Evolutionary conservation across 805 yeast species (phyloP), one percentile per base, ranked within the genome.

Genomic region (Candida sithepensis): DNA sequence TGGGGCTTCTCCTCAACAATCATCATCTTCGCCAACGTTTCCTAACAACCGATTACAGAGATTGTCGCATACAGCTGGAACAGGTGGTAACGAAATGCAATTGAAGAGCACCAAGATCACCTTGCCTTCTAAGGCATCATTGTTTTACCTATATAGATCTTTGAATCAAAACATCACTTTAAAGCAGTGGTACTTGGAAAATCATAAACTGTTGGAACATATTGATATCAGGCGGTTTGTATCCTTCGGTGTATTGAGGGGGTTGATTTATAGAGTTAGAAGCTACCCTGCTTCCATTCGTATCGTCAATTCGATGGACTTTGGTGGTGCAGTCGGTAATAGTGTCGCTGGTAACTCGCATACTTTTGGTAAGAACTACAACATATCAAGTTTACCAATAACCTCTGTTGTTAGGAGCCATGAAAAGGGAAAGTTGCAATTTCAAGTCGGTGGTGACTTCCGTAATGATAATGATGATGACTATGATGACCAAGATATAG

Each of bases 141-240:
- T 90, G 9, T 88, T 92, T 61, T 81, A 75, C 49, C 75, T 94
- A 1, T 92, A 89, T 63, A 66, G 88, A 42, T 81, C 90, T 1
- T 72, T 94, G 48, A 84, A 84, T 51, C 95, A 85, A 52, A 94
- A 96, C 1, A 79, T 77, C 38, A 76, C 88, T 0, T 72, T 94
- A 10, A 81, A 81, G 51, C 88, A 85, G 21, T 95, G 99, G 98
- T 88, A 81, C 61, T 58, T 74, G 22, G 85, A 81, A 49, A 84
- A 94, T 59, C 71, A 71, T 36, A 76, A 77, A 41, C 66, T 69
- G 3, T 68, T 94, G 16, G 64, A 69, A 23, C 76, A 81, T 52
- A 80, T 95, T 38, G 99, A 94, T 64, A 72, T 94, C 3, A 74
- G 98, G 52, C 70, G 96, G 46, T 88, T 94, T 56, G 71, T 94